Base-by-base conservation (phyloP, 2,329 filamentous ascomycete species). In the Volutella citrinella region DNA sequence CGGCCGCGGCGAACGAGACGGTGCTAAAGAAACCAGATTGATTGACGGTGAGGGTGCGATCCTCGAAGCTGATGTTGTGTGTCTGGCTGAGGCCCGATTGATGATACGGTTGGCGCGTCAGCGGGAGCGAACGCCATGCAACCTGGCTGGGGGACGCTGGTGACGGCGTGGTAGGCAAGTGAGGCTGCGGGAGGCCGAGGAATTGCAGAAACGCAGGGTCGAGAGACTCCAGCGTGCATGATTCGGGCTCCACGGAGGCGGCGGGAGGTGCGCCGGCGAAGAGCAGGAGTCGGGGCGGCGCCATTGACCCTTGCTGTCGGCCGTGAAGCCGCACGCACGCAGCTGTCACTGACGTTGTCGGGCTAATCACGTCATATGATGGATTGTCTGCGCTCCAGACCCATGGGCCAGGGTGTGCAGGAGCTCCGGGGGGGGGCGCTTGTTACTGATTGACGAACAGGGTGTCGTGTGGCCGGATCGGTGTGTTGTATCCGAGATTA, bases 121-220 rank as follows among this genome's bases (percentile, higher is more conserved):
- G 51, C 1, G 74, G 64, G 7, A 82, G 62, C 6, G 70, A 74
- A 27, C 78, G 68, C 78, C 78, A 82, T 19, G 63, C 56, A 4
- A 68, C 62, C 15, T 60, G 47, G 20, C 27, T 58, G 27, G 74
- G 57, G 4, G 65, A 55, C 14, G 19, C 29, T 9, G 31, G 26
- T 13, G 17, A 30, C 7, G 12, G 19, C 5, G 6, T 27, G 6
- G 12, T 21, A 3, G 10, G 14, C 12, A 11, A 34, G 21, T 19
- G 17, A 16, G 22, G 22, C 2, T 19, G 27, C 22, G 29, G 28
- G 8, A 56, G 20, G 15, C 48, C 47, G 13, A 62, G 42, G 27
- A 65, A 51, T 4, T 39, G 19, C 7, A 40, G 19, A 27, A 62
- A 58, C 4, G 45, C 28, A 9, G 40, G 26, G 21, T 52, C 51